A percentile compares a stretch with the other conserved stretches of the same genome.
Conservation (phyloP, 176 grass and related monocot genomes). For the Avena eriantha region DNA sequence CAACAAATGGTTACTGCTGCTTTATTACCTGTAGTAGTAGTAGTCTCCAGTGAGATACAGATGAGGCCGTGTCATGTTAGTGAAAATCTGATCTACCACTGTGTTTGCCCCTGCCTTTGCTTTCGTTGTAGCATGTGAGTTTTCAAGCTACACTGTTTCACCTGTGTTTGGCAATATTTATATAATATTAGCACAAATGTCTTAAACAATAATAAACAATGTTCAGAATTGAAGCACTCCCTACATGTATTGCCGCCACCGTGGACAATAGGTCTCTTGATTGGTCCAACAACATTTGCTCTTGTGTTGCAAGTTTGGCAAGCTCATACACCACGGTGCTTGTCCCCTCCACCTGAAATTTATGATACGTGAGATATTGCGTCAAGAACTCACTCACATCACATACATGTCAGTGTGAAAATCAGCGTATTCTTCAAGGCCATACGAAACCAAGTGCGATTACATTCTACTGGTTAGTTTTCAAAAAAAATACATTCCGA, state of each 20-base stretch:
- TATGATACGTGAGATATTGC: neutral
- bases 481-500: neutral
- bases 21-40: conserved; percentile 67
- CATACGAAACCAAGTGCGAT: neutral
- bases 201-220: conserved; percentile 1
- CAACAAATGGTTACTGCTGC: conserved; percentile 56
- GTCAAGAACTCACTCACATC: neutral
- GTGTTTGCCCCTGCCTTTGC: conserved; percentile 46
- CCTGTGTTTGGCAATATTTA: conserved; percentile 44
- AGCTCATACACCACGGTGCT: conserved; percentile 71
- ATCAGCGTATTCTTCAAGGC: neutral
- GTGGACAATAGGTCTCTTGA: conserved; percentile 79
- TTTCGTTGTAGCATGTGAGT: conserved; percentile 85
- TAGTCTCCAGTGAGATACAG: conserved; percentile 65
- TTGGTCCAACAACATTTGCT: conserved; percentile 76
- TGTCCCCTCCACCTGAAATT: conserved; percentile 70
- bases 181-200: neutral
- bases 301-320: conserved; percentile 68
- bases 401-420: neutral
- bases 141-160: conserved; percentile 89
- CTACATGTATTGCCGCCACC: conserved; percentile 85
- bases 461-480: neutral
- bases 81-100: conserved; percentile 56
- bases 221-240: neutral
- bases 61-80: conserved; percentile 67